Evolutionary conservation across 2,329 filamentous ascomycete genomes (phyloP).

Genomic region (Colletotrichum gloeosporioides): DNA sequence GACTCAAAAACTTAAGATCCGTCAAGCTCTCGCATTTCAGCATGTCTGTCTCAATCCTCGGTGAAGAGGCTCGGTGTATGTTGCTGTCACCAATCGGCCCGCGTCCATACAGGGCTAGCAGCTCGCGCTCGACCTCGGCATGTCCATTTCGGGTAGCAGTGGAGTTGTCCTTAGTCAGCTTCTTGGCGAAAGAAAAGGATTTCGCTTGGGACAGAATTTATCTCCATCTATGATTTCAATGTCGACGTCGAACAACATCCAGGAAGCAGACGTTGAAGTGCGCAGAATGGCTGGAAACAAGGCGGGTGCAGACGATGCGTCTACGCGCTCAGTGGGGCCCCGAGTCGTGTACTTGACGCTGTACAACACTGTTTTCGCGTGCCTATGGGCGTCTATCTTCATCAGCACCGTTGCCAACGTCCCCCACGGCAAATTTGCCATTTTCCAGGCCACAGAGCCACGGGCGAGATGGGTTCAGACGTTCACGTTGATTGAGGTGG

Average conservation of each 20-base stretch:
- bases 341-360: slow-evolving; percentile 71
- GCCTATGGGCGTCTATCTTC: slow-evolving; percentile 80
- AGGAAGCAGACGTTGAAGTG: not conserved
- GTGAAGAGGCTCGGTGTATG: not conserved
- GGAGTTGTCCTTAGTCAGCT: not conserved
- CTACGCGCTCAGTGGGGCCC: not conserved
- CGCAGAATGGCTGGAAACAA: not conserved
- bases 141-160: not conserved
- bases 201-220: not conserved
- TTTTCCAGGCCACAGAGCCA: slow-evolving; percentile 66
- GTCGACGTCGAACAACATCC: not conserved
- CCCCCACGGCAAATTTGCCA: slow-evolving; percentile 56
- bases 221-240: not conserved
- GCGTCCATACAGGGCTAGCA: not conserved
- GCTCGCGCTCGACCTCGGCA: not conserved
- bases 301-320: not conserved
- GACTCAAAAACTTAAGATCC: not conserved
- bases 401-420: slow-evolving; percentile 64
- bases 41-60: not conserved
- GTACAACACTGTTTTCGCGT: slow-evolving; percentile 82
- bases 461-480: slow-evolving; percentile 85
- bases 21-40: not conserved
- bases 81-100: not conserved
- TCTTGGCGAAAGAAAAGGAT: not conserved
- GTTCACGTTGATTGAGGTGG: slow-evolving; percentile 79